Evolutionary conservation across 2,329 filamentous ascomycete genomes (phyloP), one percentile per base, ranked within the genome.

Genomic region (Sarocladiaceae sp.): DNA sequence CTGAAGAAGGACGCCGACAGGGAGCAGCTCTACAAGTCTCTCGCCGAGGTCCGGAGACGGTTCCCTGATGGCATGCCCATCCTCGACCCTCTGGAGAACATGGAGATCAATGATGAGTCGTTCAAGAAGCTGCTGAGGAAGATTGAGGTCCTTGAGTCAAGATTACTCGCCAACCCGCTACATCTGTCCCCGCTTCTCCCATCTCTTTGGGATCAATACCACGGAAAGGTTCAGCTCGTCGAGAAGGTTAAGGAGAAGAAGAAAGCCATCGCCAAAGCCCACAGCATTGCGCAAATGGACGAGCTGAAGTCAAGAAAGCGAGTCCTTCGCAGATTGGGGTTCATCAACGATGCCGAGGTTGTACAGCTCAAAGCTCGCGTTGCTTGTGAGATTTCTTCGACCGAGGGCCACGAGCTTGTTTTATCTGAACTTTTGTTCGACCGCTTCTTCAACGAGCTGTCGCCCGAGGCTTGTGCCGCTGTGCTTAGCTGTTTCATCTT

Each of bases 301-400:
- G 93, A 98, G 65, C 77, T 98, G 49, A 97, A 97, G 70, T 89
- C 87, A 51, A 84, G 93, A 50, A 98, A 96, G 71, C 85, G 93
- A 53, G 93, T 98, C 4, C 76, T 98, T 23, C 88, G 94, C 37
- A 88, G 93, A 44, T 78, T 98, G 10, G 88, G 87, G 4, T 98
- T 98, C 67, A 94, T 96, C 66, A 94, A 95, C 61, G 93, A 97
- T 48, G 78, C 82, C 43, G 93, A 97, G 61, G 90, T 98, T 1
- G 90, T 98, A 7, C 86, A 97, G 68, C 78, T 97, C 58, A 98
- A 98, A 69, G 93, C 91, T 10, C 87, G 94, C 45, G 94, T 97
- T 3, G 93, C 93, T 2, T 98, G 93, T 65, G 91, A 98, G 67
- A 97, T 98, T 52, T 95, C 88, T 50, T 95, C 91, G 0, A 83